Base-by-base conservation (phyloP, 2,329 filamentous ascomycete genomes). In the Pyrenochaeta sp. region DNA sequence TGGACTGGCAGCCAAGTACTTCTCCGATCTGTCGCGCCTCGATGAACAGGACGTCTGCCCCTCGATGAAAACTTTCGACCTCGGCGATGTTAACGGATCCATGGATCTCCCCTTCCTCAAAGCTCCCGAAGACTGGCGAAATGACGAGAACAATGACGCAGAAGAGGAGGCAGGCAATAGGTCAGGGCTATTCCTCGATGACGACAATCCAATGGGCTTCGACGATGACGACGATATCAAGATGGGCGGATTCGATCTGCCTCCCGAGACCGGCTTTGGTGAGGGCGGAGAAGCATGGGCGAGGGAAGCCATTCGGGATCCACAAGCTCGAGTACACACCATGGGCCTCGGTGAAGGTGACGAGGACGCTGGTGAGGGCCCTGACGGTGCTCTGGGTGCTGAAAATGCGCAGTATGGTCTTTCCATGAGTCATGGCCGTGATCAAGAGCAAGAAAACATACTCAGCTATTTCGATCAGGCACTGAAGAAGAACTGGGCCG, bases 401-500 rank as follows among this genome's bases (percentile, higher is more conserved):
- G 85, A 86, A 45, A 88, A 87, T 32, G 87, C 87, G 50, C 85
- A 91, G 59, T 97, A 92, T 71, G 83, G 89, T 20, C 85, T 97
- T 7, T 90, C 90, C n/a, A 87, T 97, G 79, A 86, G 85, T 35
- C 89, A 90, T 64, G 79, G 82, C 14, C 83, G 85, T 45, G 86
- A 87, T 49, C 82, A 83, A 45, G 91, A 91, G 67, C 92, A 97
- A 71, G 92, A 98, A 65, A 94, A 97, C 67, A 97, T 99, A 52
- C 83, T 99, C n/a, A 90, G 91, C 70, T 99, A 98, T 79, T 99
- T 99, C 71, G 95, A 99, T 74, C 92, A 97, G 69, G 93, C 94
- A 2, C 79, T 98, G 37, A 91, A 95, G 73, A 98, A 97, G 83
- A 97, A 97, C 69, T 99, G 95, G 94, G 89, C 90, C 5, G 96